phyloP scores from a whole-genome alignment of 2,329 filamentous ascomycete species.

The Arthrobotrys sinensis region DNA sequence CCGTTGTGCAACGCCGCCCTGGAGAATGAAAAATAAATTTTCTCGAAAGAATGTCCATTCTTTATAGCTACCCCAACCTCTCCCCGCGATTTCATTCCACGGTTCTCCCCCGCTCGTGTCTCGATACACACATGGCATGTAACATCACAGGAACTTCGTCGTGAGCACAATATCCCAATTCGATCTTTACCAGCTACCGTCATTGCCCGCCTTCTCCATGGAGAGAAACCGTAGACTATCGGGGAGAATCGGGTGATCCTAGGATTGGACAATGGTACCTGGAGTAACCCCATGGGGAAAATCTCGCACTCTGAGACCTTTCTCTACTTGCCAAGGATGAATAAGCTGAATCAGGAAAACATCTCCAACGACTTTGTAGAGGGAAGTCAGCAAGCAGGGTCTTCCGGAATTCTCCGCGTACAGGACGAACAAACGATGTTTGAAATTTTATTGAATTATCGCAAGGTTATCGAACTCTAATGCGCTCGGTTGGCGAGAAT shows the following conservation, averaged over 20 bases:
- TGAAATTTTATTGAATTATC: background rate
- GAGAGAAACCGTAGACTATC: conserved; percentile 26
- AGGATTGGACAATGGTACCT: conserved; percentile 1
- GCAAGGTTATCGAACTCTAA: conserved; percentile 30
- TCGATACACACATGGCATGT: conserved; percentile 23
- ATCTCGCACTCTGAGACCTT: conserved; percentile 23
- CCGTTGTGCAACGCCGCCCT: background rate
- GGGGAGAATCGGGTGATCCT: conserved; percentile 18
- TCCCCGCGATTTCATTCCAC: conserved; percentile 6
- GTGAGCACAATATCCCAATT: conserved; percentile 10
- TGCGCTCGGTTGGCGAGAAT: conserved; percentile 22
- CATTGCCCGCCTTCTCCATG: conserved; percentile 29
- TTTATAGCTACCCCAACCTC: conserved; percentile 20
- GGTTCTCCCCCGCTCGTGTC: conserved; percentile 8
- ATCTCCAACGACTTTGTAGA: background rate
- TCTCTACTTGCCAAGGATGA: conserved; percentile 1
- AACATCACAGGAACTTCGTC: background rate
- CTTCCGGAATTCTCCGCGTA: conserved; percentile 13
- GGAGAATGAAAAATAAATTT: background rate
- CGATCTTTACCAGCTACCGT: background rate
- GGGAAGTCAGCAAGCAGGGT: background rate
- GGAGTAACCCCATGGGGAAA: conserved; percentile 34
- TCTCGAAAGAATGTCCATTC: conserved; percentile 33
- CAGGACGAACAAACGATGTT: background rate
- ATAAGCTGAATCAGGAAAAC: conserved; percentile 25